Base-by-base conservation (phyloP, 1,284 basidiomycete genomes). In the Tetrapyrgos nigripes region DNA sequence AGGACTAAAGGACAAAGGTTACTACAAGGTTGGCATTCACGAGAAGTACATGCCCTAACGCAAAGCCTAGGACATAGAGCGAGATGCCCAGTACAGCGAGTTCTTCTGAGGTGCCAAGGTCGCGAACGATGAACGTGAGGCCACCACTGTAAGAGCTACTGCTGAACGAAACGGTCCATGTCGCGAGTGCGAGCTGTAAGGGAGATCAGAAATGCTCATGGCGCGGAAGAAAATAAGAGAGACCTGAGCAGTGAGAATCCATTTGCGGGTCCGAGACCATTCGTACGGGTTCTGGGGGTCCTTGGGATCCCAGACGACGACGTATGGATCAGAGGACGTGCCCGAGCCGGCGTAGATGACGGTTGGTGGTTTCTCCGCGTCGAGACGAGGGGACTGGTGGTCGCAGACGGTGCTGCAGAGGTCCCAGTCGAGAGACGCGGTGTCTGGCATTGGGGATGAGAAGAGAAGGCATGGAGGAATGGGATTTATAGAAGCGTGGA, bases 271-370 rank as follows among this genome's bases (percentile, higher is more conserved):
- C 27, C 72, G 79, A 2, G 75, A 65, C 85, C 87, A 91, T 67
- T 86, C 88, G 72, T 85, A 87, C 1, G 88, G 88, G 65, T 88
- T 82, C 49, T 84, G 83, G 13, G 77, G 72, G 62, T 89, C 87
- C 50, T 79, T 74, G 1, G 75, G 65, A 31, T 81, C 76, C 86
- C 85, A 88, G 61, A 83, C 79, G 57, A 88, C 82, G 49, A 86
- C 66, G 62, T 77, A 85, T 21, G 85, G 85, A 62, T 85, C 79
- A 35, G 80, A 72, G 3, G 47, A 55, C 26, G 83, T 83, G 24
- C 84, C 85, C 19, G 64, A 69, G 17, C 84, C 84, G 3, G 73
- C 66, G 63, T 76, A 77, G 27, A 21, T 51, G 27, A 55, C 53
- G 23, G 14, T 33, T 28, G 13, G 47, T 24, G 50, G 21, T n/a